Evolutionary conservation across 129 eudicot species (phyloP), one percentile per base, ranked within the genome.

Genomic region (Glebionis coronaria): DNA sequence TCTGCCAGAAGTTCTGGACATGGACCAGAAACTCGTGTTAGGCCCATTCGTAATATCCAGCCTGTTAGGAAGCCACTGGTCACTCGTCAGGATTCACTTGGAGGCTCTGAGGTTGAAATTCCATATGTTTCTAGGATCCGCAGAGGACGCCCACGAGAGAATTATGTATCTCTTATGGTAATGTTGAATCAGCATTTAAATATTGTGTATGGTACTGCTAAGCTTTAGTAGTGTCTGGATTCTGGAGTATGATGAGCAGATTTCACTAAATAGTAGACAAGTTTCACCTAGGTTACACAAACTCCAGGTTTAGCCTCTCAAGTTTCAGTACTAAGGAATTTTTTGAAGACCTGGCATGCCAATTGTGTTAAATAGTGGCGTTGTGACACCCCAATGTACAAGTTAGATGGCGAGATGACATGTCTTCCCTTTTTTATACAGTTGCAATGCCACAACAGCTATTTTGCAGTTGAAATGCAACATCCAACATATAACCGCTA

Each of bases 121-220:
- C 99, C 99, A 55, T 87, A 83, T 79, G 97, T 90, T 75, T 89
- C 86, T 52, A 80, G 99, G 72, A 63, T 94, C 75, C 90, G 97
- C 61, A 79, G 97, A 66, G 72, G 99, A 44, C 97, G 99, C 40
- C 97, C 99, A 56, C 77, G 99, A 77, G 87, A 90, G 67, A 85
- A 91, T 72, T 75, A 74, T 49, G 74, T 85, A 84, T 49, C 90
- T 61, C 90, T 94, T 31, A 72, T 84, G 94, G 99, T 93, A 94
- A 74, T 57, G 69, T 73, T 50, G 38, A 42, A 65, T 55, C 10
- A 63, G 28, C 18, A 25, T 29, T 55, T 12, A 49, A 25, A 12
- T 66, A 31, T 46, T 31, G 19, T 20, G 62, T 50, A 57, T 63
- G 64, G 38, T 52, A 10, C 28, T 51, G 4, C 38, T 35, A 35